Base-by-base conservation (phyloP, 768 basidiomycete genomes). In the Auricularia heimuer region DNA sequence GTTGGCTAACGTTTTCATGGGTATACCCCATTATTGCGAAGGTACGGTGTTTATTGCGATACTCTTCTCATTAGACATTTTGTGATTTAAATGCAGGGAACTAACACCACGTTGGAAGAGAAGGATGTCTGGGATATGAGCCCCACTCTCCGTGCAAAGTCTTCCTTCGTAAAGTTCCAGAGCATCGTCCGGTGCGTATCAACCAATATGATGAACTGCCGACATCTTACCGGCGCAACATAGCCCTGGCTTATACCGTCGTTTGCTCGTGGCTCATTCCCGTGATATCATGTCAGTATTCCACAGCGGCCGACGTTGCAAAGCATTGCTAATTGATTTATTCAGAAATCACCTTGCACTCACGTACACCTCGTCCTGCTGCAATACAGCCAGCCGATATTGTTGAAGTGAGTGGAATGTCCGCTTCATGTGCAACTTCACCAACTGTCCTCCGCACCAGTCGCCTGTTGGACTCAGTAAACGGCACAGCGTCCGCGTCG, bases 341-440 rank as follows among this genome's bases (percentile, higher is more conserved):
- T 42, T 42, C 76, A 54, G 35, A 69, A 60, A 21, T 16, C 35
- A 61, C 10, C 61, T 47, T 45, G 54, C 2, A 6, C 47, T 51
- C 34, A 67, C 91, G 54, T 92, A 94, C 71, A 85, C 87, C 64
- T 85, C 86, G 85, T 94, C 36, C 34, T 82, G 0, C 88, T 92
- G 76, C 88, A 88, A 69, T 96, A 94, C 75, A 80, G 85, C 0
- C 82, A 83, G 0, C 94, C 94, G 4, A 93, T 87, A 77, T 94
- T 95, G 77, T 80, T 97, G 54, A 92, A 90, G 84, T 85, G 61
- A 65, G 81, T 74, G 3, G 61, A 65, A 81, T 68, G 67, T 44
- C 65, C 65, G 39, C 63, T 62, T 14, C 64, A 71, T 14, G n/a
- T 7, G 51, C 47, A 42, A n/a, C 18, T 61, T 35, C 7, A 21